Evolutionary conservation across 805 yeast genomes (phyloP).

Genomic region (Myxozyma lipomycoides): DNA sequence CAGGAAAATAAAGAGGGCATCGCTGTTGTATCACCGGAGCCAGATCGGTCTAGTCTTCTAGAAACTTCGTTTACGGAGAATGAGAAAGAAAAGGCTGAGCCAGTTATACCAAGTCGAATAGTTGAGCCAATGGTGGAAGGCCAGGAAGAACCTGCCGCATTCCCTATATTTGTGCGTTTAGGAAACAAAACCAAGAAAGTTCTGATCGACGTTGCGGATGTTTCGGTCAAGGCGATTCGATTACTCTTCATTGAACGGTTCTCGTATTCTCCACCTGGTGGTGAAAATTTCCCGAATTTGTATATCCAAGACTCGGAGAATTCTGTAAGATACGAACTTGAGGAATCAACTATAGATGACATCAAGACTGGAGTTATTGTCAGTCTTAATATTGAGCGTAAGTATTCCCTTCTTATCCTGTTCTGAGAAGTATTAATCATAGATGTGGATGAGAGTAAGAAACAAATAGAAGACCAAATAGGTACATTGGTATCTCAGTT

Average conservation of each 20-base stretch:
- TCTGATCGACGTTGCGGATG: slow-evolving; percentile 27
- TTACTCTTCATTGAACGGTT: slow-evolving; percentile 81
- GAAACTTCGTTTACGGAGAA: background rate
- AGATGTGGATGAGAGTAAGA: slow-evolving; percentile 33
- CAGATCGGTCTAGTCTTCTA: background rate
- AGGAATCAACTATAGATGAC: slow-evolving; percentile 59
- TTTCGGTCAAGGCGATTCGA: slow-evolving; percentile 53
- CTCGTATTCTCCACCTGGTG: slow-evolving; percentile 69
- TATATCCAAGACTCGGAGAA: slow-evolving; percentile 60
- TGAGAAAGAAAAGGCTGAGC: background rate
- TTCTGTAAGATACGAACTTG: slow-evolving; percentile 72
- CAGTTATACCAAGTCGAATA: background rate
- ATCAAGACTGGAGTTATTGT: slow-evolving; percentile 58
- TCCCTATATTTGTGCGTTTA: slow-evolving; percentile 35
- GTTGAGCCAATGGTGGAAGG: background rate
- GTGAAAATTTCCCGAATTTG: slow-evolving; percentile 67
- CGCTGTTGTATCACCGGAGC: background rate
- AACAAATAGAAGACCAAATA: slow-evolving; percentile 34
- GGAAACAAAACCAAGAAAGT: slow-evolving; percentile 38
- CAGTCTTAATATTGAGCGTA: slow-evolving; percentile 50
- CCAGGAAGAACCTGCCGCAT: background rate
- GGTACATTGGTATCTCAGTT: slow-evolving; percentile 27
- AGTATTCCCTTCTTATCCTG: slow-evolving; percentile 5
- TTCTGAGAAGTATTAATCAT: slow-evolving; percentile 1
- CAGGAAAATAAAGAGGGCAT: background rate